Conservation (phyloP, 2,329 filamentous ascomycete species). For the Fusarium nodosum region DNA sequence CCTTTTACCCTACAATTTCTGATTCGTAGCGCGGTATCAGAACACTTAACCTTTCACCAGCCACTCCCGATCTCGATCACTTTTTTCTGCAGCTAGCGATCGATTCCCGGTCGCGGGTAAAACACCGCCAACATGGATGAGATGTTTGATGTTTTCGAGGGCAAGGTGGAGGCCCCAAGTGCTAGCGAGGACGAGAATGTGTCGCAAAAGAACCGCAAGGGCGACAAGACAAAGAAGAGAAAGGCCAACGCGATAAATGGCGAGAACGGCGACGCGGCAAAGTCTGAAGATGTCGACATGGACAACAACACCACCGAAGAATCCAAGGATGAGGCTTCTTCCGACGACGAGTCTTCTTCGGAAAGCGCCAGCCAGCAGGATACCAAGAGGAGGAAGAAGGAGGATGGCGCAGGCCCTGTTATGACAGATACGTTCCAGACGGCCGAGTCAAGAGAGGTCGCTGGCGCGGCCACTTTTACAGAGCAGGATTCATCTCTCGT, state of each 20-base stretch:
- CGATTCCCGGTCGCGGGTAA: constrained; percentile 25
- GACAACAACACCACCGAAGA: constrained; percentile 58
- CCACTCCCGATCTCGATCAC: constrained; percentile 32
- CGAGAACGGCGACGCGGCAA: constrained; percentile 60
- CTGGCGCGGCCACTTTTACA: constrained; percentile 78
- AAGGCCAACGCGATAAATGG: constrained; percentile 76
- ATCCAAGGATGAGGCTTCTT: constrained; percentile 55
- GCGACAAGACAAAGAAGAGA: constrained; percentile 83
- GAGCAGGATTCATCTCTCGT: constrained; percentile 79
- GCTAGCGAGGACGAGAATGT: constrained; percentile 60
- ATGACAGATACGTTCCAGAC: constrained; percentile 96
- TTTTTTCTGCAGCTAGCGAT: constrained; percentile 30
- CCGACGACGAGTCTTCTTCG: constrained; percentile 54
- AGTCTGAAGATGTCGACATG: constrained; percentile 50
- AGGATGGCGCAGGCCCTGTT: constrained; percentile 75
- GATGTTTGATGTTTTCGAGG: constrained; percentile 86
- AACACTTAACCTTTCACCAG: constrained; percentile 4
- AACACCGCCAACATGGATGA: constrained; percentile 72
- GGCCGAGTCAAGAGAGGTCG: constrained; percentile 91
- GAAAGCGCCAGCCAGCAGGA: constrained; percentile 64
- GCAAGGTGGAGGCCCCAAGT: constrained; percentile 61
- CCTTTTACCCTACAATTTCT: neutral
- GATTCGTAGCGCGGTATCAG: neutral
- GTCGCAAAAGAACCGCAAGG: constrained; percentile 65
- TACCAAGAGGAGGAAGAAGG: constrained; percentile 75